Conservation (phyloP, 805 yeast genomes). For the Danielia reshetovae region DNA sequence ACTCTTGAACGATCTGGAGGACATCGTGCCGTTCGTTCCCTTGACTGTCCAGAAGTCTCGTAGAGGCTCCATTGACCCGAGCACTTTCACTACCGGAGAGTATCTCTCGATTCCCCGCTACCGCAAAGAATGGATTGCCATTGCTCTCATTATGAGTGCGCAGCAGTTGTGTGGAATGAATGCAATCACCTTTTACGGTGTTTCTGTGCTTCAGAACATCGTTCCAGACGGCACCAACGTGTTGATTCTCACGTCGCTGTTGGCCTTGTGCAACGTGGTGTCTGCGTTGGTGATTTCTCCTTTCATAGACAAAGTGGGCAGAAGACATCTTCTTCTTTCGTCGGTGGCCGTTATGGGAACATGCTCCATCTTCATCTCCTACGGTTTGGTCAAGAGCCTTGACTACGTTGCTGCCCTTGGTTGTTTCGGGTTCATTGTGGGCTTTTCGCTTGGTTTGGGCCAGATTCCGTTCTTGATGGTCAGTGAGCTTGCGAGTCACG, state of each 20-base stretch:
- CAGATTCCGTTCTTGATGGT: constrained; percentile 38
- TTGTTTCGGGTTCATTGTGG: constrained; percentile 31
- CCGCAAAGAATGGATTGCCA: constrained; percentile 27
- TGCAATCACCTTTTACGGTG: constrained; percentile 24
- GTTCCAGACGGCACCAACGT: constrained; percentile 13
- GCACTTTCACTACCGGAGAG: constrained; percentile 17
- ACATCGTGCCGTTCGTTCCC: constrained; percentile 4
- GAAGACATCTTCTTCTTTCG: constrained; percentile 24
- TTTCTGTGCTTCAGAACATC: constrained; percentile 15
- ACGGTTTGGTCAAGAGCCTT: constrained; percentile 17
- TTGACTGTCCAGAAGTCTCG: constrained; percentile 14
- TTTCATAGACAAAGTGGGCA: constrained; percentile 17
- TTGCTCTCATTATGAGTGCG: constrained; percentile 32
- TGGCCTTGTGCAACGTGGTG: constrained; percentile 18
- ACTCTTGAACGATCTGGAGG: constrained; percentile 2
- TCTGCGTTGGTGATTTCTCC: constrained; percentile 14
- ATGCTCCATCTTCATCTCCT: constrained; percentile 22
- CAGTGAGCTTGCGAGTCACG: constrained; percentile 31
- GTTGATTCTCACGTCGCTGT: constrained; percentile 15
- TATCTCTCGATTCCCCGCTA: constrained; percentile 19
- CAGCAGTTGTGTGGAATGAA: constrained; percentile 32
- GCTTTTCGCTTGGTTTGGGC: constrained; percentile 34
- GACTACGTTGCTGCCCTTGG: constrained; percentile 20
- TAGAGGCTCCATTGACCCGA: constrained; percentile 29
- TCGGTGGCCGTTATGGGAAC: constrained; percentile 23